Base-by-base conservation (phyloP, 2,329 filamentous ascomycete species). In the Niveomyces coronatus region DNA sequence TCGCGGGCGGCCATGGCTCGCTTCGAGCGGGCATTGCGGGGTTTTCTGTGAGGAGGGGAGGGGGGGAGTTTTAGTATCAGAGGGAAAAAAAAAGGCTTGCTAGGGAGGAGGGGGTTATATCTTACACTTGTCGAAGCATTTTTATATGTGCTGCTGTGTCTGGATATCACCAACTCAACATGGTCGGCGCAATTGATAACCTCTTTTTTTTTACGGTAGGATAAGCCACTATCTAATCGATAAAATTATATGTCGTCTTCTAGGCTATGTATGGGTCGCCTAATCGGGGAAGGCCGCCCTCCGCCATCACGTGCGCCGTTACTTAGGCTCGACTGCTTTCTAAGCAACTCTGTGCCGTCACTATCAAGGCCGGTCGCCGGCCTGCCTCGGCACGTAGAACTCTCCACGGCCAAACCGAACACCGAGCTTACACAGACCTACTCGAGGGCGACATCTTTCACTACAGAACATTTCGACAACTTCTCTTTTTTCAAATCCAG, bases 1-100 rank as follows among this genome's bases (percentile, higher is more conserved):
- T 85, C 88, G 54, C 85, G 84, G 64, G 93, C 89, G 60, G 94
- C 91, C 56, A 96, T 79, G 47, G 85, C 88, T 52, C 91, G 82
- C 72, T 94, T 94, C 42, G 87, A 91, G 69, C 91, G 87, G 51
- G 89, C 87, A 63, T 75, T 77, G 46, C 70, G 68, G 48, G 74
- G 73, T 62, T 76, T 76, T 57, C 71, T 76, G 31, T n/a, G n/a
- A n/a, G n/a, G n/a, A n/a, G n/a, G n/a, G n/a, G n/a, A n/a, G 15
- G 3, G 17, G n/a, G n/a, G n/a, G n/a, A n/a, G n/a, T n/a, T n/a
- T n/a, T n/a, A n/a, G n/a, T n/a, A n/a, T n/a, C n/a, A n/a, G n/a
- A n/a, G n/a, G n/a, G n/a, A n/a, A n/a, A n/a, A n/a, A n/a, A n/a
- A n/a, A n/a, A n/a, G n/a, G n/a, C n/a, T n/a, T n/a, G n/a, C n/a